Evolutionary conservation across 2,329 filamentous ascomycete species (phyloP).

Genomic region (Aureobasidium mangrovei): DNA sequence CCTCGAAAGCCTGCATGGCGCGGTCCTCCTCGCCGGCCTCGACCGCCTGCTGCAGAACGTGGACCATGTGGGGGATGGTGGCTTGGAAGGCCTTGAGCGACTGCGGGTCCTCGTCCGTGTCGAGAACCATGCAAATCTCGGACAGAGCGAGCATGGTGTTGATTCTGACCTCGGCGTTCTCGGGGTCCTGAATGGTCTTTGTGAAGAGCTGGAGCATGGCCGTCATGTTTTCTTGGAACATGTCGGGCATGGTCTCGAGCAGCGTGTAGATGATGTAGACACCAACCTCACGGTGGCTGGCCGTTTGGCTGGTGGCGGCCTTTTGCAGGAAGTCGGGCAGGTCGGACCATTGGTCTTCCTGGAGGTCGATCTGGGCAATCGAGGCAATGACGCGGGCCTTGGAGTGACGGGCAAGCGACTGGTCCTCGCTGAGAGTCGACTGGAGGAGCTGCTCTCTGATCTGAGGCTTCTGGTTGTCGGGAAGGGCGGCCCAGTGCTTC

Average conservation of each 20-base stretch:
- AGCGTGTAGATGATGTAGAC: conserved; percentile 91
- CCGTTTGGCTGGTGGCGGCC: conserved; percentile 65
- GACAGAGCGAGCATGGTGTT: conserved; percentile 90
- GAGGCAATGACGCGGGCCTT: conserved; percentile 79
- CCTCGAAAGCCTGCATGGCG: conserved; percentile 84
- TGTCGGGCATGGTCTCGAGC: conserved; percentile 76
- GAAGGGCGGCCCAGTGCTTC: conserved; percentile 76
- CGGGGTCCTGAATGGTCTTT: conserved; percentile 79
- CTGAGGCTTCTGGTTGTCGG: conserved; percentile 65
- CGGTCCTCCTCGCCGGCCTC: conserved; percentile 72
- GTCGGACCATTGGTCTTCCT: conserved; percentile 76
- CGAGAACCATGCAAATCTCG: conserved; percentile 76
- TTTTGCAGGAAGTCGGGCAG: conserved; percentile 71
- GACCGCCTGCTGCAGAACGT: conserved; percentile 77
- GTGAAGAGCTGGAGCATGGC: conserved; percentile 76
- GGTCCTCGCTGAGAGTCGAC: conserved; percentile 70
- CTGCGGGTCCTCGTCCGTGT: conserved; percentile 73
- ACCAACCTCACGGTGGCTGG: conserved; percentile 77
- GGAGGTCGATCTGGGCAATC: conserved; percentile 77
- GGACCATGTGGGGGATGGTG: conserved; percentile 79
- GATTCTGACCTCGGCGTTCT: conserved; percentile 85
- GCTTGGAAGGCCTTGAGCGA: conserved; percentile 67
- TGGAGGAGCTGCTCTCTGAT: conserved; percentile 78
- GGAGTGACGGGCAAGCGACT: conserved; percentile 71
- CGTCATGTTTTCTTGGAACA: conserved; percentile 70